Conservation (phyloP, 2,329 filamentous ascomycete genomes). For the Amylocarpus encephaloides region DNA sequence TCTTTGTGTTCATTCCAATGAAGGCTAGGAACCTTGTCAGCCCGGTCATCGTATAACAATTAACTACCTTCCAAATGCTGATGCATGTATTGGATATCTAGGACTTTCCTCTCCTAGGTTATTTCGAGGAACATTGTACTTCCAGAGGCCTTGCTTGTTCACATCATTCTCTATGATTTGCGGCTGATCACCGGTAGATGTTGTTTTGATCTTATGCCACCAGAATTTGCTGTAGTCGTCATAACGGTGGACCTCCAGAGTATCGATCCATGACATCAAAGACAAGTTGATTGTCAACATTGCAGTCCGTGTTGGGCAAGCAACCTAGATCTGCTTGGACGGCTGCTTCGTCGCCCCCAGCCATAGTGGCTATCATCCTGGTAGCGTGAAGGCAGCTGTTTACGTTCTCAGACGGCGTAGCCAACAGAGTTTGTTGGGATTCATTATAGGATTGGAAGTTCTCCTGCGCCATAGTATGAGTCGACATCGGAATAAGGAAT, state of each 20-base stretch:
- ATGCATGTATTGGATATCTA: no score
- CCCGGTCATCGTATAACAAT: no score
- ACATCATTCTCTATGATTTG: no score
- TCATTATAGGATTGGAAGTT: constrained; percentile 10
- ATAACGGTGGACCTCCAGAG: constrained; percentile 10
- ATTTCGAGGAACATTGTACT: no score
- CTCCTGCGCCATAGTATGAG: constrained; percentile 3
- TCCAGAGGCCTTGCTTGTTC: no score
- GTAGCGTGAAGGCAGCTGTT: constrained; percentile 36
- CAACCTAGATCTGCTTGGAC: constrained; percentile 38
- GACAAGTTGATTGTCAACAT: constrained; percentile 37
- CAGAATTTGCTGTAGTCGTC: neutral
- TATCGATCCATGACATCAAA: constrained; percentile 42
- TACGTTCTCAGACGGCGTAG: constrained; percentile 21
- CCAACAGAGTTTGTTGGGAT: constrained; percentile 11
- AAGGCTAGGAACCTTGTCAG: no score
- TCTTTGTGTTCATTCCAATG: no score
- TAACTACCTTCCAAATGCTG: no score
- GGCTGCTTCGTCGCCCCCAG: constrained; percentile 31
- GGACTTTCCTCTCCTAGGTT: no score
- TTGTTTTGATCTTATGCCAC: neutral
- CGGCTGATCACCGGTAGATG: neutral
- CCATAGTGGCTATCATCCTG: constrained; percentile 40
- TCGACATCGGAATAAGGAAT: neutral
- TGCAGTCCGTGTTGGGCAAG: constrained; percentile 34